Base-by-base conservation (phyloP, 345 rosid species). In the Excoecaria cochinchinensis region DNA sequence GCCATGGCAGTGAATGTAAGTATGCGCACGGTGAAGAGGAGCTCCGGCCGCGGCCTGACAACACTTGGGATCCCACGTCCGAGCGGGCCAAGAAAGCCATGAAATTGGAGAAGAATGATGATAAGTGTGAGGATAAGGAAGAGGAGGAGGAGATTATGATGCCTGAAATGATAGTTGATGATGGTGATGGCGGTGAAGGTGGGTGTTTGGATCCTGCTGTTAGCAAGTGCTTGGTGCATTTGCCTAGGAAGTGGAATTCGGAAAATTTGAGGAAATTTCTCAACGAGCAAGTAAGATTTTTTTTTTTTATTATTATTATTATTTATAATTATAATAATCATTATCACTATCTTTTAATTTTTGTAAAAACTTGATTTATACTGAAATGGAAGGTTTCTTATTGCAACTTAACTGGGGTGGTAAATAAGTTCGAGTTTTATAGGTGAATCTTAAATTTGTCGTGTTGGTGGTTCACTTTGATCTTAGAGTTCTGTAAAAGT, bases 61-160 rank as follows among this genome's bases (percentile, higher is more conserved):
- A 82, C 70, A 79, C 99, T n/a, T 92, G 99, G 99, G 99, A 95
- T 73, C 99, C 98, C 44, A 95, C 98, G 1, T 95, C 98, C 2
- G 93, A 86, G 83, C 86, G 90, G 46, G 97, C 90, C 0, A 92
- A 91, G 89, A 90, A 89, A 85, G 87, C 82, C 0, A 61, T 69
- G 71, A 86, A 63, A 52, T 80, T 70, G 69, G 84, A 75, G 62
- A 81, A 68, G 52, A 82, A 77, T 63, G 83, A 73, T 11, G 80
- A 70, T 48, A 70, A 21, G 57, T 36, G 78, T 47, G 77, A 68
- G 15, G 82, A 22, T n/a, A 72, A 55, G 76, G 83, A 77, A 58
- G 76, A 59, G 4, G 82, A 82, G 15, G 75, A 69, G 6, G 81
- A 86, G 47, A 80, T 90, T 67, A 72, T 88, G 88, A 89, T 89